phyloP scores from a whole-genome alignment of 2,329 filamentous ascomycete genomes.

The Cercospora sp. region DNA sequence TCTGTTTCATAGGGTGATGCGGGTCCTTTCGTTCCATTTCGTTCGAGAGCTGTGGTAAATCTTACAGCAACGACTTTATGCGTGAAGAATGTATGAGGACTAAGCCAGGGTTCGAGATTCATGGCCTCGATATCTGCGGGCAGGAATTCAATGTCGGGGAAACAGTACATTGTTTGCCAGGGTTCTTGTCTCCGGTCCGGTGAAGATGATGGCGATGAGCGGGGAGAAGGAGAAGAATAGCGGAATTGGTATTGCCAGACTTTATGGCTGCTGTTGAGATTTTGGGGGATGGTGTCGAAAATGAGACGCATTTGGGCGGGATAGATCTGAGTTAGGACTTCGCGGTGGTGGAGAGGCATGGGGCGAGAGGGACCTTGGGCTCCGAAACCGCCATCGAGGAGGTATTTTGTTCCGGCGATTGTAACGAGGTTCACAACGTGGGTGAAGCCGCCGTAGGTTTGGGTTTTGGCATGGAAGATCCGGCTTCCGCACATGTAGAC shows the following conservation, averaged over 20 bases:
- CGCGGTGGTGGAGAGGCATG: constrained; percentile 38
- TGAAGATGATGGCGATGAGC: background rate
- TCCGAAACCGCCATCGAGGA: constrained; percentile 47
- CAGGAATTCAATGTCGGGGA: constrained; percentile 64
- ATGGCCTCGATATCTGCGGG: constrained; percentile 60
- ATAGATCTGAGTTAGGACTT: constrained; percentile 19
- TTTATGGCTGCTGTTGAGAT: constrained; percentile 35
- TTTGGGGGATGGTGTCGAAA: constrained; percentile 23
- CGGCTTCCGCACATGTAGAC: constrained; percentile 44
- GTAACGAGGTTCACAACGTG: constrained; percentile 49
- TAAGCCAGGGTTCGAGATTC: constrained; percentile 58
- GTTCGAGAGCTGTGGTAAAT: constrained; percentile 27
- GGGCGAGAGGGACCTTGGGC: constrained; percentile 41
- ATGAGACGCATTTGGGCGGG: constrained; percentile 28
- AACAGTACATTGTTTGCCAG: constrained; percentile 65
- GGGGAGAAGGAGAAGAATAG: background rate
- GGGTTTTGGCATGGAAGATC: constrained; percentile 33
- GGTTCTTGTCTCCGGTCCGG: constrained; percentile 39
- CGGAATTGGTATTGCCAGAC: constrained; percentile 47
- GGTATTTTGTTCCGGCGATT: constrained; percentile 28
- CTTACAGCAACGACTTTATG: constrained; percentile 53
- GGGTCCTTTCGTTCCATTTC: constrained; percentile 19
- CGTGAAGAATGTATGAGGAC: constrained; percentile 55
- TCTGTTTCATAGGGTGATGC: constrained; percentile 20
- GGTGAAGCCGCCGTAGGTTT: constrained; percentile 36